Conservation (phyloP, 176 grass and related monocot species). For the Bromus sterilis region DNA sequence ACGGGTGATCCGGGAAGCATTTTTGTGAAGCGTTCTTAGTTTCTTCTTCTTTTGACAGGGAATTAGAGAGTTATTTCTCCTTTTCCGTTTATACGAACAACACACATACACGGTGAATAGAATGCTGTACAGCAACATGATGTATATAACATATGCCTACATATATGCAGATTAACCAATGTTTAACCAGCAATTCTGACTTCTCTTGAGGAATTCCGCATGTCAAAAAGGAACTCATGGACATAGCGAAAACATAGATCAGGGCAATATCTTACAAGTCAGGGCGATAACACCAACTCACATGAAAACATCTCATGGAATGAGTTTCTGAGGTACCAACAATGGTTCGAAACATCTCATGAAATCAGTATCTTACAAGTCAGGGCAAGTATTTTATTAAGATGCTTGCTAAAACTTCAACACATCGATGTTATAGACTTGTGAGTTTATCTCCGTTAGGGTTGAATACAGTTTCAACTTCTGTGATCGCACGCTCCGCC, state of each 20-base stretch:
- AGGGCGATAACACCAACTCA: background rate
- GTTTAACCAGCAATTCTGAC: constrained; percentile 3
- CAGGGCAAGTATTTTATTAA: background rate
- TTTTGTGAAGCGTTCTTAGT: constrained; percentile 46
- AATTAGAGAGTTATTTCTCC: constrained; percentile 13
- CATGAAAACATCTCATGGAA: background rate
- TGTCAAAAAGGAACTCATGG: background rate
- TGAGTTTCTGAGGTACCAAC: background rate
- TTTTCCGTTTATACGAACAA: background rate
- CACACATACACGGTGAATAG: constrained; percentile 6
- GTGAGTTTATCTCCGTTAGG: constrained; percentile 13
- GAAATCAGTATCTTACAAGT: background rate
- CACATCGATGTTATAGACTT: background rate
- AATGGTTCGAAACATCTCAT: background rate
- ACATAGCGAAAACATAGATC: background rate
- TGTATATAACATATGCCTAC: constrained; percentile 24
- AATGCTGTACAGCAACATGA: constrained; percentile 25
- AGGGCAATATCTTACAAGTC: background rate
- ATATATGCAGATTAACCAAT: constrained; percentile 19
- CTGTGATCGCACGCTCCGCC: constrained; percentile 34
- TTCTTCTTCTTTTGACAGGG: background rate
- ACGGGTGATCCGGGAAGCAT: constrained; percentile 64
- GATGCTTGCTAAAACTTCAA: background rate
- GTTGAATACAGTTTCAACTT: constrained; percentile 50
- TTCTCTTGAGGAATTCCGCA: background rate